phyloP scores from a whole-genome alignment of 2,329 filamentous ascomycete genomes.

The Epichloe glyceriae region DNA sequence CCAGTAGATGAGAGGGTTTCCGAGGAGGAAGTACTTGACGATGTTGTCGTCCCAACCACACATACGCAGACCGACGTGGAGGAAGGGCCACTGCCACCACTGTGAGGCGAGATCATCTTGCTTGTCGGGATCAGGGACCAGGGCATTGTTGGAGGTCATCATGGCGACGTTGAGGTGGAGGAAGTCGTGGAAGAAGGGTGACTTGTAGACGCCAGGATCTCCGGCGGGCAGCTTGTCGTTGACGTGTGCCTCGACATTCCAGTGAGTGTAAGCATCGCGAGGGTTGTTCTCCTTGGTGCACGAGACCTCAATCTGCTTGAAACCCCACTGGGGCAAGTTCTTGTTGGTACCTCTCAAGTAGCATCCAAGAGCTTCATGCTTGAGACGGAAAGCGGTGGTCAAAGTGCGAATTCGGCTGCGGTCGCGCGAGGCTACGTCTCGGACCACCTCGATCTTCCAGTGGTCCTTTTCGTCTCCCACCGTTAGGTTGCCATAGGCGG shows the following conservation, averaged over 20 bases:
- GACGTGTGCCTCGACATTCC: constrained; percentile 92
- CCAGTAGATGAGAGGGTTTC: constrained; percentile 96
- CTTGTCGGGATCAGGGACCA: constrained; percentile 96
- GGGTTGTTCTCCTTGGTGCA: constrained; percentile 91
- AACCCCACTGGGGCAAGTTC: constrained; percentile 97
- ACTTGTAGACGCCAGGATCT: constrained; percentile 86
- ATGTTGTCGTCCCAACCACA: constrained; percentile 94
- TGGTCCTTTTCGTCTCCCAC: constrained; percentile 96
- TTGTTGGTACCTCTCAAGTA: constrained; percentile 92
- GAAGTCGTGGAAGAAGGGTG: constrained; percentile 94
- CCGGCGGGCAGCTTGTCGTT: constrained; percentile 86
- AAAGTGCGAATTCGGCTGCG: constrained; percentile 76
- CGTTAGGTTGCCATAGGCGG: constrained; percentile 88
- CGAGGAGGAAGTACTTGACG: constrained; percentile 96
- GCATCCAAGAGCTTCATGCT: constrained; percentile 70
- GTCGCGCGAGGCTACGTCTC: constrained; percentile 77
- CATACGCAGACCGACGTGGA: constrained; percentile 94
- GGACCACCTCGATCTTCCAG: constrained; percentile 86
- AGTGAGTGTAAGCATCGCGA: constrained; percentile 88
- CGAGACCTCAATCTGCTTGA: constrained; percentile 97
- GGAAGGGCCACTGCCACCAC: constrained; percentile 97
- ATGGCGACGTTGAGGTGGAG: constrained; percentile 97
- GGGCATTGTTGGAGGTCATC: constrained; percentile 99
- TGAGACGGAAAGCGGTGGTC: constrained; percentile 84
- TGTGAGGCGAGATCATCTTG: constrained; percentile 93